phyloP scores from a whole-genome alignment of 139 green algal species.

The Micractinium conductrix region DNA sequence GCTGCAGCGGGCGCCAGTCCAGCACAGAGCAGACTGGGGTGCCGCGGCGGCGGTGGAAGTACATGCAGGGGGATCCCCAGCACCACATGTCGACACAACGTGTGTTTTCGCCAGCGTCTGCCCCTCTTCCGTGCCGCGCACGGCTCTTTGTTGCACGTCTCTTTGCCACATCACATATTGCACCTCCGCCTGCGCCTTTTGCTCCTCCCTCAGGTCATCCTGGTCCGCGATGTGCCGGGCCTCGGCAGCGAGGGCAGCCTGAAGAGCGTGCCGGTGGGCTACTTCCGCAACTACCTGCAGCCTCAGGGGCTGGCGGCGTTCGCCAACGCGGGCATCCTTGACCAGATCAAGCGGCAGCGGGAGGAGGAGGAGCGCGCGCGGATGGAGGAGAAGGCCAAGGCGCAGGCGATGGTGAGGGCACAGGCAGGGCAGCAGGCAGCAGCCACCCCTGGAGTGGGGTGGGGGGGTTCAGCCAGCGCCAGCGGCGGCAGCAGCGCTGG shows the following conservation, averaged over 20 bases:
- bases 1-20: no score
- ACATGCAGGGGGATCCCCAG: no score
- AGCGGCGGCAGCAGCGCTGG: no score
- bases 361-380: slow-evolving; percentile 40
- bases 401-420: slow-evolving; percentile 47
- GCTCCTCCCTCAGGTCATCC: slow-evolving; percentile 61
- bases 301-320: slow-evolving; percentile 68
- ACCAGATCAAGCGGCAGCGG: slow-evolving; percentile 37
- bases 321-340: slow-evolving; percentile 78
- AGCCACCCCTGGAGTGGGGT: no score
- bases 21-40: no score
- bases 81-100: no score
- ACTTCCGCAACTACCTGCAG: slow-evolving; percentile 91
- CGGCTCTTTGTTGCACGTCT: no score
- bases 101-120: no score
- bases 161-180: not conserved
- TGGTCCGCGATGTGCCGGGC: slow-evolving; percentile 57
- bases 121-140: no score
- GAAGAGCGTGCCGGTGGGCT: slow-evolving; percentile 82
- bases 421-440: no score
- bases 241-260: slow-evolving; percentile 78
- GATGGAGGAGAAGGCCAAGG: slow-evolving; percentile 76
- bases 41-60: no score
- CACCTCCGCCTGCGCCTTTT: not conserved
- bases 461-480: no score